Conservation (phyloP, 2,329 filamentous ascomycete genomes). For the Calonectria leucothoes region DNA sequence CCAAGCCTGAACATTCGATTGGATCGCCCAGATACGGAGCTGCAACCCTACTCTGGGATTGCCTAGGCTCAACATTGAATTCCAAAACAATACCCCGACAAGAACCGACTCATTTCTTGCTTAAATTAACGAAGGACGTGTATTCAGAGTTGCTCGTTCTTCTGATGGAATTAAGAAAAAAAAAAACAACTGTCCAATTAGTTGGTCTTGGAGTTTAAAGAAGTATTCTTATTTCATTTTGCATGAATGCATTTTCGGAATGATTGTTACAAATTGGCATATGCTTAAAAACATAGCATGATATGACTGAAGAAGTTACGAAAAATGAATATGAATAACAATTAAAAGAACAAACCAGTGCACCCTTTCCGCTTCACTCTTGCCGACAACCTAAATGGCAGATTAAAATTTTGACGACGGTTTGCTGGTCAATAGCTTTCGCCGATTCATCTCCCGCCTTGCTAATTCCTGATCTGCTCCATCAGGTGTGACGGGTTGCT, state of each 20-base stretch:
- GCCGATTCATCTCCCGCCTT: constrained; percentile 43
- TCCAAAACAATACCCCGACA: not conserved
- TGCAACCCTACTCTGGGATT: not conserved
- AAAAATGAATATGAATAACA: not conserved
- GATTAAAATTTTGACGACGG: constrained; percentile 35
- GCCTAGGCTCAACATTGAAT: not conserved
- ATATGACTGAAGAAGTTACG: not conserved
- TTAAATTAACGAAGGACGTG: no score
- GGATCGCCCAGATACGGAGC: not conserved
- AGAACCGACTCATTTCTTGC: no score
- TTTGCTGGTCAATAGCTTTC: constrained; percentile 38
- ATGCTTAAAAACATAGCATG: not conserved
- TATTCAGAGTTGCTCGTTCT: not conserved
- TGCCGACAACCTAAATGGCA: no score
- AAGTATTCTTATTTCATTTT: not conserved
- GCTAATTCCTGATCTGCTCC: constrained; percentile 36
- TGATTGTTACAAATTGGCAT: not conserved
- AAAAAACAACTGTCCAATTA: not conserved
- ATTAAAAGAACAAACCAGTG: not conserved
- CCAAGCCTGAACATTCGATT: not conserved
- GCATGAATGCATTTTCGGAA: not conserved
- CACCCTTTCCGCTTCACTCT: not conserved
- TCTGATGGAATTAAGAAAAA: no score
- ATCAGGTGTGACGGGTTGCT: constrained; percentile 43
- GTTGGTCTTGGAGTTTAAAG: not conserved